Evolutionary conservation across 1,284 basidiomycete genomes (phyloP), one percentile per base, ranked within the genome.

Genomic region (Ustilago lituana): DNA sequence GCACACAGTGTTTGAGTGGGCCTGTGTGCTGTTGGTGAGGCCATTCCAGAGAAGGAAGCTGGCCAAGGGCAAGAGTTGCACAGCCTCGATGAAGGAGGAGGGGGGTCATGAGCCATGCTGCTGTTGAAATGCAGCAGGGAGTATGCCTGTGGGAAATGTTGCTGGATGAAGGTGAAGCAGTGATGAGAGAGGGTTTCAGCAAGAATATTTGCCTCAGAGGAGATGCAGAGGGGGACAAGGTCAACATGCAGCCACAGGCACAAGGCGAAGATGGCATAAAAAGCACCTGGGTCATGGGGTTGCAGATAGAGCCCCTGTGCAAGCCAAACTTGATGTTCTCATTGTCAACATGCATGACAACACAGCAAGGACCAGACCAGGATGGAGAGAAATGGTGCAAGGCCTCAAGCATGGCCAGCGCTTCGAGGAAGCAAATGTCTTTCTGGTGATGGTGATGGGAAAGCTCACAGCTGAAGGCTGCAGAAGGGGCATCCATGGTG

Each of bases 341-440:
- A 17, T 43, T 43, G 41, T 43, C 17, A 10, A 43, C 27, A 11
- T 43, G 27, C 5, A 43, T 10, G 5, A 43, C 27, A 3, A 43
- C 41, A 10, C 7, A 2, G 17, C 15, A 12, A 3, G 41, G 27
- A 11, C n/a, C 41, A 3, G 2, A 8, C 26, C 26, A 31, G 27
- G 3, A n/a, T 1, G 26, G 17, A 10, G 4, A 3, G 27, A 43
- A 43, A 20, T 6, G 6, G 6, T 26, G 41, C 4, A 43, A 27
- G 7, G 27, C 27, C 7, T 43, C 27, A 12, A 45, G 10, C 2
- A 45, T 29, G 4, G 44, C 44, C 2, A 45, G 31, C n/a, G 31
- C 44, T 35, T 45, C 44, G 10, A 45, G 20, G 31, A 45, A 45
- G 15, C 31, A 19, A 31, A 45, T 45, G 20, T 45, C 20, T 19